These are phyloP conservation scores for Phialocephala sp. DNA, from an alignment of 2,329 filamentous ascomycete genomes.

Conservation along the genomic window DNA sequence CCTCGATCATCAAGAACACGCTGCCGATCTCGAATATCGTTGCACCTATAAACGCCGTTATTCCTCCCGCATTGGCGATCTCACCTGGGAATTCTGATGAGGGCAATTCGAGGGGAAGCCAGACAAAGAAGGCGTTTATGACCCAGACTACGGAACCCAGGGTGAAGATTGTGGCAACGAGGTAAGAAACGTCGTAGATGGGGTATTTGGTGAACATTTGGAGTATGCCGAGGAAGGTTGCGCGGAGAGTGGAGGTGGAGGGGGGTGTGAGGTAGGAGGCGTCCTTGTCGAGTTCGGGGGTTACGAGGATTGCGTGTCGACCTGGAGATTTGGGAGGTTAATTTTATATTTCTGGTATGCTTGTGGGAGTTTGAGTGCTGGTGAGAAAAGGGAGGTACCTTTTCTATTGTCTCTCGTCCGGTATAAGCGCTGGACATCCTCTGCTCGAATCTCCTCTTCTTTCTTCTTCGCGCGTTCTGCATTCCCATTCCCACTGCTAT, in stretches of 20 bases:
- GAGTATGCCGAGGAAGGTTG: slow-evolving; percentile 45
- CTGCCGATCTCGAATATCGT: slow-evolving; percentile 70
- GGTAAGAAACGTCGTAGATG: slow-evolving; percentile 62
- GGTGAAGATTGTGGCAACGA: slow-evolving; percentile 60
- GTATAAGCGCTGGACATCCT: slow-evolving; percentile 46
- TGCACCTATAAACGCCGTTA: slow-evolving; percentile 70
- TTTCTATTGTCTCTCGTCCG: slow-evolving; percentile 54
- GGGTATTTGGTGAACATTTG: slow-evolving; percentile 58
- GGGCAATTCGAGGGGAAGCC: slow-evolving; percentile 61
- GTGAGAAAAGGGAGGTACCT: slow-evolving; percentile 37
- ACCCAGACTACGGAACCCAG: slow-evolving; percentile 60
- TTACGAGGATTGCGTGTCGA: slow-evolving; percentile 48
- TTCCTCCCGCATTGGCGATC: slow-evolving; percentile 58
- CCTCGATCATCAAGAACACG: slow-evolving; percentile 67
- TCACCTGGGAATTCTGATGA: slow-evolving; percentile 60
- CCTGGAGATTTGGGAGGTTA: slow-evolving; percentile 26
- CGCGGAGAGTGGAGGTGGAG: slow-evolving; percentile 41
- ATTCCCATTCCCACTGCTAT: slow-evolving; percentile 8
- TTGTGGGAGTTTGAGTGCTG: too few relatives aligned
- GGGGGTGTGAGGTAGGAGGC: slow-evolving; percentile 38
- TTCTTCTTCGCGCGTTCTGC: slow-evolving; percentile 18
- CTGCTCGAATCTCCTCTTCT: slow-evolving; percentile 35
- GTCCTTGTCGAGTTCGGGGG: slow-evolving; percentile 30
- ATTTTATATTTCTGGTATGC: neutral
- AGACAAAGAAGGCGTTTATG: slow-evolving; percentile 68